Percentiles rank a stretch among this genome's conserved stretches.
These are phyloP conservation scores for Pichia sp. DNA, from an alignment of 1,139 yeast species.

Conservation along the genomic window DNA sequence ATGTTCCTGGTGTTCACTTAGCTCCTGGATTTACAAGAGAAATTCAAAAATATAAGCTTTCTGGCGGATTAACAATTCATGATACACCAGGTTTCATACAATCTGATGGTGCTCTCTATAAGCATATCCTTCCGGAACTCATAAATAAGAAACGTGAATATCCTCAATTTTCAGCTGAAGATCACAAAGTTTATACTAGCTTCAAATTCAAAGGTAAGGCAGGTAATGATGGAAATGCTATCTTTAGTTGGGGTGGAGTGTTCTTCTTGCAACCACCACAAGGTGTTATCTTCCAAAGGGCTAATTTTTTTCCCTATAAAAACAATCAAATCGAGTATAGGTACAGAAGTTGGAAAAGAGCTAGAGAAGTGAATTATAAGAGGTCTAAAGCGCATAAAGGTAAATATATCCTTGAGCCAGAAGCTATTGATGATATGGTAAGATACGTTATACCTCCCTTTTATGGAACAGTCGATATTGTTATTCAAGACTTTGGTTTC, in stretches of 20 bases:
- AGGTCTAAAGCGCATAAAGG: constrained; percentile 25
- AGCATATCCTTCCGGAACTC: constrained; percentile 28
- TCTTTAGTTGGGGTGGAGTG: constrained; percentile 52
- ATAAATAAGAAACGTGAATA: constrained; percentile 37
- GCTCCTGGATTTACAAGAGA: constrained; percentile 55
- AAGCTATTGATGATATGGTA: constrained; percentile 30
- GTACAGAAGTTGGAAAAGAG: constrained; percentile 28
- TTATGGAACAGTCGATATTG: constrained; percentile 58
- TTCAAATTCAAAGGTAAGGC: constrained; percentile 15
- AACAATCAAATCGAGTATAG: constrained; percentile 31
- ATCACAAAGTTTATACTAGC: constrained; percentile 6
- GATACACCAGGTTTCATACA: constrained; percentile 55
- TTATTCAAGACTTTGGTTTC: constrained; percentile 62
- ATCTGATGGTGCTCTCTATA: constrained; percentile 29
- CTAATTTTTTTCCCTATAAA: constrained; percentile 27
- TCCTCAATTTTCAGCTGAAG: constrained; percentile 11
- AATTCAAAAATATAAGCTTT: constrained; percentile 32
- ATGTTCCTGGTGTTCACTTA: constrained; percentile 35
- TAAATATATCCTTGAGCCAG: constrained; percentile 31
- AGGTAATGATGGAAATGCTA: constrained; percentile 19
- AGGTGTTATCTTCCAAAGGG: constrained; percentile 38
- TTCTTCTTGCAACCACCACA: constrained; percentile 43
- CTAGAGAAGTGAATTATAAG: constrained; percentile 16
- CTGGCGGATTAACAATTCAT: constrained; percentile 22
- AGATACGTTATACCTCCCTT: constrained; percentile 60